Base-by-base conservation (phyloP, 495 filamentous ascomycete genomes). In the Aspergillus avenaceus region DNA sequence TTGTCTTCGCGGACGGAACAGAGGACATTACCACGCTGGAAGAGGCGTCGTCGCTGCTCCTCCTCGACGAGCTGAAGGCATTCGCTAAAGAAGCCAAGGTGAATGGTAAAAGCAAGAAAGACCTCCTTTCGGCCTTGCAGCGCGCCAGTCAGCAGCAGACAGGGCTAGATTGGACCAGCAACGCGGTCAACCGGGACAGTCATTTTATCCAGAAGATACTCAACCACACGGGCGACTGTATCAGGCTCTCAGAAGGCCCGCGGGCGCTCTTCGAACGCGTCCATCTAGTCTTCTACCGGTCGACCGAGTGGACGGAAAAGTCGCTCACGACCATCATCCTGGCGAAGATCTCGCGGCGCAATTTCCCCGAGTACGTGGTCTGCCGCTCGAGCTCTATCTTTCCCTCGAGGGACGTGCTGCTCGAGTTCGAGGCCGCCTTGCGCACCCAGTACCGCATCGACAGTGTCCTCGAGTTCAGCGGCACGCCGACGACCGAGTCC, bases 221-320 rank as follows among this genome's bases (percentile, higher is more conserved):
- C 47, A 76, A 81, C 50, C 83, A 81, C 27, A 90, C 88, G 3
- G 93, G 93, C 0, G 82, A 87, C 26, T 91, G 90, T 49, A 86
- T 97, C 41, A 75, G 92, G 31, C 84, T 98, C 13, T 84, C 89
- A 1, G 65, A 83, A 1, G 72, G 83, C 7, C 78, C 84, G n/a
- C 79, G 89, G 48, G 86, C 82, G 50, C 78, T 98, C 4, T 98
- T 98, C 58, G 91, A 96, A 61, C 81, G 93, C 25, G 89, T 97
- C 1, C 92, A 97, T 67, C 70, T 98, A 6, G 91, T 98, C 42
- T 97, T 96, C 62, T 97, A 97, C 61, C 79, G 91, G 25, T 97
- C 91, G 23, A 95, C 91, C 0, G 91, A 96, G 63, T 97, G 92
- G 91, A 93, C 91, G 0, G 93, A 97, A 58, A 97, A 96, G 58